These are phyloP conservation scores for Chaetomium fimeti DNA, from an alignment of 495 filamentous ascomycete genomes.

Conservation along the genomic window DNA sequence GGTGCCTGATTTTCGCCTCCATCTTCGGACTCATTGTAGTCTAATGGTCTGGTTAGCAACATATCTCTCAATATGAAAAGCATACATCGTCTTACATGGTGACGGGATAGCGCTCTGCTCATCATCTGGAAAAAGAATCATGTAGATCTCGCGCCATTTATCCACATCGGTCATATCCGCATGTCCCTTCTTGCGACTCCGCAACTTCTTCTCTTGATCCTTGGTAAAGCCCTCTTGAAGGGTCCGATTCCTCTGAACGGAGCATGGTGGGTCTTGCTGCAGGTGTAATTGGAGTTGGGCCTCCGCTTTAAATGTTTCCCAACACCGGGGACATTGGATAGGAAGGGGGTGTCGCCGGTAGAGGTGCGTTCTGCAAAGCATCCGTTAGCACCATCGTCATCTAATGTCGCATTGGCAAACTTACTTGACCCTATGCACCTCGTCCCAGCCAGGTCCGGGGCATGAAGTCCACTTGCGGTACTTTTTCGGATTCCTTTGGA, in stretches of 20 bases:
- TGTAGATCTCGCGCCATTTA: slow-evolving; percentile 47
- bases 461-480: slow-evolving; percentile 38
- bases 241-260: slow-evolving; percentile 17
- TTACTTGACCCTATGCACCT: slow-evolving; percentile 40
- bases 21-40: slow-evolving; percentile 32
- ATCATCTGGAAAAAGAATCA: slow-evolving; percentile 44
- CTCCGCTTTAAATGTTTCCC: slow-evolving; percentile 30
- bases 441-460: slow-evolving; percentile 38
- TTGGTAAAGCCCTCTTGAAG: slow-evolving; percentile 33
- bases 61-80: neutral
- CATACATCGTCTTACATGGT: slow-evolving; percentile 36
- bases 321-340: slow-evolving; percentile 35
- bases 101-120: slow-evolving; percentile 38
- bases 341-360: slow-evolving; percentile 34
- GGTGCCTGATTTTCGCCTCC: slow-evolving; percentile 26
- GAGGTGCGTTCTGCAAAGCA: slow-evolving; percentile 30
- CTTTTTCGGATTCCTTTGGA: slow-evolving; percentile 35
- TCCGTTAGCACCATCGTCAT: neutral
- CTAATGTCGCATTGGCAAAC: neutral
- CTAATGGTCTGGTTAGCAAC: slow-evolving; percentile 19
- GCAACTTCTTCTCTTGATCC: slow-evolving; percentile 38
- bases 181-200: slow-evolving; percentile 41
- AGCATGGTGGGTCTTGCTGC: slow-evolving; percentile 34
- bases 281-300: slow-evolving; percentile 24
- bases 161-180: slow-evolving; percentile 45